Base-by-base conservation (phyloP, 75 land plant genomes). In the Selaginella tamariscina region DNA sequence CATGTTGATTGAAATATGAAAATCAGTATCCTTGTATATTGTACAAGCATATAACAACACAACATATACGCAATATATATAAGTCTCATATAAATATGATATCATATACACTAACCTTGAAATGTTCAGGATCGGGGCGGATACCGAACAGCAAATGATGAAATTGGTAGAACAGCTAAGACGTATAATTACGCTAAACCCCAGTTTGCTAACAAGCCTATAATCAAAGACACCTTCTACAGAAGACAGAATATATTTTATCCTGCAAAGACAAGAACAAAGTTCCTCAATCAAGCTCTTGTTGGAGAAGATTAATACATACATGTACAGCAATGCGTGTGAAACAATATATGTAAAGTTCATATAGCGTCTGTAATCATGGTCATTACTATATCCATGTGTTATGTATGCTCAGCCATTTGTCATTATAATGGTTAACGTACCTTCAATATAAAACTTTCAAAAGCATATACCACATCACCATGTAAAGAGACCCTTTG, bases 151-250 rank as follows among this genome's bases (percentile, higher is more conserved):
- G 72, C 76, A 1, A 67, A 70, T 1, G 55, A 69, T 57, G 76
- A 68, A 22, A 56, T 68, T 29, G 75, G 79, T 23, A 63, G 79
- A 28, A 68, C 75, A 54, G 76, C 75, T 0, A 67, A 63, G 65
- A 32, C 62, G 0, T 69, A 54, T 28, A 77, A 68, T 65, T 77
- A 77, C 49, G 71, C 79, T 27, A 77, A 77, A 49, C 79, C 75
- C 20, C 33, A 54, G 26, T 65, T 60, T 69, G 79, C 75, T 8
- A 69, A 64, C 32, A 77, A 77, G 67, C 75, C 79, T n/a, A 56
- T 77, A 24, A 68, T 73, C n/a, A 68, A 39, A 30, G 79, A 77
- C 28, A 72, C 75, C 1, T 69, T 77, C 71, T 77, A 77, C 55
- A 27, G 75, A 33, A 64, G 60, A n/a, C 33, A 75, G 54, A 72